Evolutionary conservation across 164 flowering plant genomes (phyloP).

Genomic region (Kingdonia uniflora): DNA sequence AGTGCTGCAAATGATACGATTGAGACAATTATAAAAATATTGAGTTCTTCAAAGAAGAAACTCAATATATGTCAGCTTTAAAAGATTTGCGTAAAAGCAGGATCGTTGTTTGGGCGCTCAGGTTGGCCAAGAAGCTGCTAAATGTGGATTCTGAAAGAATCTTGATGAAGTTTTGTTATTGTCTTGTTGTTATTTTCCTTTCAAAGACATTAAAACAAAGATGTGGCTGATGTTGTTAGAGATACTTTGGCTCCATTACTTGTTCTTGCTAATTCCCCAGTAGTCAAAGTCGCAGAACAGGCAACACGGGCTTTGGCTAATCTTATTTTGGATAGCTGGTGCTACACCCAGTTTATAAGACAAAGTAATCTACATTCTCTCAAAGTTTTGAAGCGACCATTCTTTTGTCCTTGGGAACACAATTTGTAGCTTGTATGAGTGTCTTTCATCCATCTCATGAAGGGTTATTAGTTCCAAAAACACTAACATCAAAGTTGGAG

Average conservation of each 20-base stretch:
- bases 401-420: slow-evolving; percentile 57
- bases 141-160: too few species aligned
- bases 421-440: slow-evolving; percentile 47
- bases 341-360: slow-evolving; percentile 51
- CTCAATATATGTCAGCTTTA: slow-evolving; percentile 85
- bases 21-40: slow-evolving; percentile 64
- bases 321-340: slow-evolving; percentile 77
- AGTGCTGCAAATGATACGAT: slow-evolving; percentile 73
- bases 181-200: slow-evolving; percentile 84
- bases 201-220: slow-evolving; percentile 69
- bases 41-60: too few species aligned
- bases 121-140: too few species aligned
- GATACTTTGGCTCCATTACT: too few species aligned
- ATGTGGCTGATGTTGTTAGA: too few species aligned
- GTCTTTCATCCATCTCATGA: slow-evolving; percentile 57
- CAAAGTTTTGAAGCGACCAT: too few species aligned
- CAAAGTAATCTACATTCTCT: too few species aligned
- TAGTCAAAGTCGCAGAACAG: slow-evolving; percentile 79
- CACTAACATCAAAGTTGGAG: slow-evolving; percentile 72
- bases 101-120: too few species aligned
- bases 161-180: too few species aligned
- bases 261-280: slow-evolving; percentile 70
- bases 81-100: too few species aligned
- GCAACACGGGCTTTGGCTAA: too few species aligned
- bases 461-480: slow-evolving; percentile 64